Base-by-base conservation (phyloP, 2,329 filamentous ascomycete species). In the Beauveria asiatica region DNA sequence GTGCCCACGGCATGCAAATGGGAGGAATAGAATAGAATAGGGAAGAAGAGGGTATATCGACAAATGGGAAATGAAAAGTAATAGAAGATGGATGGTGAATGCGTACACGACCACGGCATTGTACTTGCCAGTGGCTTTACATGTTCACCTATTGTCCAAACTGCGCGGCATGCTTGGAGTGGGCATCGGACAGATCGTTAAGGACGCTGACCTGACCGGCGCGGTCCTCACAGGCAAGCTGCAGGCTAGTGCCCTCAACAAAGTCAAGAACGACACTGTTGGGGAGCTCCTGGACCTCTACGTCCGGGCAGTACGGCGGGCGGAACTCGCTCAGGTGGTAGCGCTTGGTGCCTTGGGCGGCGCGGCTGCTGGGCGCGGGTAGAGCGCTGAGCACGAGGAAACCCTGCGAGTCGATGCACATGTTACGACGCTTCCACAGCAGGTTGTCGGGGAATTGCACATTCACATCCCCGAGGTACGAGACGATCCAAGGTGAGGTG, bases 391-490 rank as follows among this genome's bases (percentile, higher is more conserved):
- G 81, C 61, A 96, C 86, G 44, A 99, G 77, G 73, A 89, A 92
- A 19, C 93, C 94, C 62, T 88, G 81, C 9, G 86, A 84, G 72
- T 97, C 92, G 60, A 99, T 84, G 64, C 88, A 88, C 74, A 97
- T 86, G 68, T 88, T 92, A 62, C 94, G 86, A 59, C 93, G 88
- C 77, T 97, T 99, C 94, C 94, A 99, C 13, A 99, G 81, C 51
- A 99, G 80, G 59, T 91, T 96, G 70, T 97, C 93, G 0, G 94
- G 94, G 71, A 99, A 97, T 71, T 99, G 94, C 11, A 97, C 90
- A 68, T 99, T 97, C 64, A 99, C 87, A 68, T 97, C 90, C 53
- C 92, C 91, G 72, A 96, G 82, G 63, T 88, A 86, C 3, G 90
- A 80, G 27, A 87, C 80, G 57, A 85, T 76, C 52, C 72, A 74